Percentiles rank a stretch among this genome's conserved stretches.
Conservation (phyloP, 495 filamentous ascomycete species). For the Aspergillus affinis region DNA sequence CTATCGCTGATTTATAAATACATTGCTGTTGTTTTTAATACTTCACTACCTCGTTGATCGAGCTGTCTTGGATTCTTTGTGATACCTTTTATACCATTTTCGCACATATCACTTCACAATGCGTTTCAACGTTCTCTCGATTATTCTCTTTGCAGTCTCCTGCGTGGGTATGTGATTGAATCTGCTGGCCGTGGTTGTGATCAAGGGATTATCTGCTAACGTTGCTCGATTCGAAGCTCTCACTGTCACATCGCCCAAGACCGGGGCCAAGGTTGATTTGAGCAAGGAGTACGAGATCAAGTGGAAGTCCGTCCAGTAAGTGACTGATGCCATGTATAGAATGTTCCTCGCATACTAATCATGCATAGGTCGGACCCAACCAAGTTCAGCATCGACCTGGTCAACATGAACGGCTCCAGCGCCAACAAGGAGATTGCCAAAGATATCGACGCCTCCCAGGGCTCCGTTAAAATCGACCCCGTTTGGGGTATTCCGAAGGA, state of each 20-base stretch:
- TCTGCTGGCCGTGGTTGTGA: conserved; percentile 11
- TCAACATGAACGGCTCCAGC: conserved; percentile 27
- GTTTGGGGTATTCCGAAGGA: conserved; percentile 21
- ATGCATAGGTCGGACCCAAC: conserved; percentile 27
- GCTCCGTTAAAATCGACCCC: conserved; percentile 21
- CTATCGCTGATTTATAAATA: not conserved
- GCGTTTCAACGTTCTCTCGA: conserved; percentile 22
- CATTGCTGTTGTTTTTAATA: not conserved
- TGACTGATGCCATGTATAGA: not conserved
- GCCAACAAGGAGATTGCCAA: conserved; percentile 39
- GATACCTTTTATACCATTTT: conserved; percentile 1
- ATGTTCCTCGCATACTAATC: not conserved
- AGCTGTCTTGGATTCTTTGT: conserved; percentile 3
- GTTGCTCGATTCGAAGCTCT: conserved; percentile 13
- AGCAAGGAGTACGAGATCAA: conserved; percentile 23
- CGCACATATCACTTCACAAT: conserved; percentile 18
- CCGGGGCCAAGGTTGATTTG: conserved; percentile 22
- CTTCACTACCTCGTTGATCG: not conserved
- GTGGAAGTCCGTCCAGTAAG: conserved; percentile 20
- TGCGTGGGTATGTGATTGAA: conserved; percentile 16
- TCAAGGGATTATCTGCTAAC: conserved; percentile 19
- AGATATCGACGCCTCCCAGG: conserved; percentile 24
- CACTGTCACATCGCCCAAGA: conserved; percentile 18
- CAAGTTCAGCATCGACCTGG: conserved; percentile 27
- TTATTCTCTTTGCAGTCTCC: conserved; percentile 26